A percentile compares a stretch with the other conserved stretches of the same genome.
These are phyloP conservation scores for Aspergillus felis DNA, from an alignment of 2,329 filamentous ascomycete genomes.

Conservation along the genomic window DNA sequence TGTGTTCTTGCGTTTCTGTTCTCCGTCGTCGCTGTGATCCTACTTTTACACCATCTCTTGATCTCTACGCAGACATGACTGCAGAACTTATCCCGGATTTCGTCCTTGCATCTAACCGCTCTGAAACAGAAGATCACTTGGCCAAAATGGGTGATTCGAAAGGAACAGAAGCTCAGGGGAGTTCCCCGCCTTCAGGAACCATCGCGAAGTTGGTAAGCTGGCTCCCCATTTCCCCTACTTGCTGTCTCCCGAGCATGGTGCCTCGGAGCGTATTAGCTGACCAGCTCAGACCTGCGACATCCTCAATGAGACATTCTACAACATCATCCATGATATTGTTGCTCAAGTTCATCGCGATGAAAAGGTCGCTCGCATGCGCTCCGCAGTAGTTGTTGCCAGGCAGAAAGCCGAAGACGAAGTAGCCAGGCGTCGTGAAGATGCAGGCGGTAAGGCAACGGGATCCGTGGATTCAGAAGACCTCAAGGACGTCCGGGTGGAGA, in stretches of 20 bases:
- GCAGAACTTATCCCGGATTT: neutral
- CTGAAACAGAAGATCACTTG: slow-evolving; percentile 10
- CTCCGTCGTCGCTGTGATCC: neutral
- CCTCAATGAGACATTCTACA: slow-evolving; percentile 56
- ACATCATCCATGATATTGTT: slow-evolving; percentile 58
- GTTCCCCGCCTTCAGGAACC: slow-evolving; percentile 33
- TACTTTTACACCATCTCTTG: neutral
- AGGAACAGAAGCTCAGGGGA: slow-evolving; percentile 20
- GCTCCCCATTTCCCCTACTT: neutral
- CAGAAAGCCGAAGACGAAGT: slow-evolving; percentile 43
- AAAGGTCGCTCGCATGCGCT: slow-evolving; percentile 57
- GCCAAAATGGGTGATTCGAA: slow-evolving; percentile 31
- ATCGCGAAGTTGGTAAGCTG: slow-evolving; percentile 39
- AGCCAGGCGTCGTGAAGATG: slow-evolving; percentile 26
- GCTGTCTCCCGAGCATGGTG: slow-evolving; percentile 3
- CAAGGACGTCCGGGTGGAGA: slow-evolving; percentile 42
- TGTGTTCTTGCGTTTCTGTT: neutral
- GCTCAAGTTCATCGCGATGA: slow-evolving; percentile 57
- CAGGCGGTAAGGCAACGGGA: slow-evolving; percentile 28
- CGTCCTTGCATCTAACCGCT: neutral
- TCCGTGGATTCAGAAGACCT: slow-evolving; percentile 34
- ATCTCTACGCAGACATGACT: neutral
- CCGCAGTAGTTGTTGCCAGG: slow-evolving; percentile 43
- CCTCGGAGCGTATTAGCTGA: slow-evolving; percentile 11
- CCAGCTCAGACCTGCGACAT: slow-evolving; percentile 41